Evolutionary conservation across 2,329 filamentous ascomycete genomes (phyloP).

Genomic region (Paraphoma chrysanthemicola): DNA sequence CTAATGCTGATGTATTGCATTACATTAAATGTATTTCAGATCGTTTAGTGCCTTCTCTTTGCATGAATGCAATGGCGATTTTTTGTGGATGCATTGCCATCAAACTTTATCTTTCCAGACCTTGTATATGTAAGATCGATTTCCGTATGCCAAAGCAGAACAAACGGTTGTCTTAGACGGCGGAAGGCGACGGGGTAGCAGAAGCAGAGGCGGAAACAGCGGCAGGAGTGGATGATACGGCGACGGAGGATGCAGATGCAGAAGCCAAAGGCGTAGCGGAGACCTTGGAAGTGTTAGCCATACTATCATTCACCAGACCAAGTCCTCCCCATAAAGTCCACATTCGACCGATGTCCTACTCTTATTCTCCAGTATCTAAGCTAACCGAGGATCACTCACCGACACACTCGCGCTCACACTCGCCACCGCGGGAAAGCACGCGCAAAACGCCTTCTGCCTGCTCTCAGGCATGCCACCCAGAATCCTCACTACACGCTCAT

Average conservation of each 20-base stretch:
- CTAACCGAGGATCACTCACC: neutral
- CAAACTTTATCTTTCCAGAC: neutral
- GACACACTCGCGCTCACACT: neutral
- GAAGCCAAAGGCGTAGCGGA: neutral
- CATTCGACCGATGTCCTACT: too few species aligned
- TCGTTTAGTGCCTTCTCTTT: neutral
- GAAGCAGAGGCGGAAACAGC: neutral
- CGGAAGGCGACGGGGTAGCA: neutral
- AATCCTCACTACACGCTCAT: conserved; percentile 1
- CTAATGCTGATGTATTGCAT: neutral
- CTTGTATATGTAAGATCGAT: neutral
- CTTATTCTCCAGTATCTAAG: too few species aligned
- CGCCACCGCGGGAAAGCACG: neutral
- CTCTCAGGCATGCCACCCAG: neutral
- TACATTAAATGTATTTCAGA: neutral
- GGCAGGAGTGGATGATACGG: neutral
- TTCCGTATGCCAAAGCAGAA: neutral
- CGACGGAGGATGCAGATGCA: neutral
- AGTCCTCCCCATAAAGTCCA: too few species aligned
- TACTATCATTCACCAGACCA: neutral
- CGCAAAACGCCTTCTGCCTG: conserved; percentile 4
- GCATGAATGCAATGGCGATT: neutral
- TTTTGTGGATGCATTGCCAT: too few species aligned
- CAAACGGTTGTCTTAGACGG: neutral
- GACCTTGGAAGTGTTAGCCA: neutral